phyloP scores from a whole-genome alignment of 2,329 filamentous ascomycete species.

The Colletotrichum eleusines region DNA sequence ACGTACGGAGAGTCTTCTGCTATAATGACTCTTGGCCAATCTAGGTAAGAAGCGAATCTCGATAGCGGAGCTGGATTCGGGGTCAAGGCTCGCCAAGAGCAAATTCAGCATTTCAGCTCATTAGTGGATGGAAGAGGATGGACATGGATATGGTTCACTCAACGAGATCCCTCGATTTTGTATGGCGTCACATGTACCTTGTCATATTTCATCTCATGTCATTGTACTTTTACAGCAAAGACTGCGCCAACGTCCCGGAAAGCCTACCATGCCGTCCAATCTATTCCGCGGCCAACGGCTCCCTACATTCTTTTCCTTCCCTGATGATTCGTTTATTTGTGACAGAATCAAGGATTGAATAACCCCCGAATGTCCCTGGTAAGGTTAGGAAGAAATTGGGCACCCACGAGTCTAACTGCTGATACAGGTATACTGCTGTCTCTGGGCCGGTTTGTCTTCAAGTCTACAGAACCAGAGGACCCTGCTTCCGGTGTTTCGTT shows the following conservation, averaged over 20 bases:
- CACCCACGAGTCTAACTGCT: background rate
- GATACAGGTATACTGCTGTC: no score
- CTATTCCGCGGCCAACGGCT: no score
- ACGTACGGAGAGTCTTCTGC: background rate
- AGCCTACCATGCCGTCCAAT: background rate
- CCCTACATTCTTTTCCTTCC: background rate
- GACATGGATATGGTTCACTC: background rate
- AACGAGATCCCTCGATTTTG: background rate
- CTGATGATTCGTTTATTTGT: background rate
- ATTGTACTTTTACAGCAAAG: background rate
- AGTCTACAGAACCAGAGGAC: background rate
- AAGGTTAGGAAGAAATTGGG: background rate
- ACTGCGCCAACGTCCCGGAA: no score
- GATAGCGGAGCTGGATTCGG: background rate
- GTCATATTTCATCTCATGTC: background rate
- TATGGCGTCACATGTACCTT: no score
- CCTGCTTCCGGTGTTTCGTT: conserved; percentile 4
- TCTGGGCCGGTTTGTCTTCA: conserved; percentile 1
- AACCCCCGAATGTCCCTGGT: background rate
- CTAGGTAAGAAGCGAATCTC: background rate
- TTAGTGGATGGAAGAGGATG: no score
- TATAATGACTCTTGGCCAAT: no score
- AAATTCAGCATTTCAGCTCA: no score
- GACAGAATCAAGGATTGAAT: conserved; percentile 8
- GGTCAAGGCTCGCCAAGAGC: background rate